Base-by-base conservation (phyloP, 441 rosid species). In the Manihot esculenta region DNA sequence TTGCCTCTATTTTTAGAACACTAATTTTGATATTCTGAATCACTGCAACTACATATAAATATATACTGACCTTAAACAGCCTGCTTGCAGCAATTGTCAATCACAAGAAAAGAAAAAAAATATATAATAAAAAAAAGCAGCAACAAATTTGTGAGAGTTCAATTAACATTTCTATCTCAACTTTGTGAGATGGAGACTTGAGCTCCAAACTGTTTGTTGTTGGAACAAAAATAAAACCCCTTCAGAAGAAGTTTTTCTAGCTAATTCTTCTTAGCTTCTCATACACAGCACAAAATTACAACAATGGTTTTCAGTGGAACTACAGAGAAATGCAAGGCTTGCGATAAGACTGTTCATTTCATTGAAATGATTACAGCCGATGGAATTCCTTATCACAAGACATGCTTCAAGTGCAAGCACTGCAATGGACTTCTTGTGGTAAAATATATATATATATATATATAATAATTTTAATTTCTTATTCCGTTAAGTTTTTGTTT, bases 401-500 rank as follows among this genome's bases (percentile, higher is more conserved):
- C 77, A 13, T 88, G 92, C 79, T 88, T 88, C 85, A 84, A 77
- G 74, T 84, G 90, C 87, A 84, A 72, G 42, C 87, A 86, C n/a
- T 86, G 92, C 87, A 81, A 84, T 74, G 90, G 92, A 23, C 77
- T 70, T 50, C 84, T 88, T 64, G 86, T 74, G 81, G 90, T 87
- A n/a, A 23, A 3, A 33, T 33, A 3, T 33, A 33, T 33, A 33
- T 33, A 33, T 33, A 7, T 7, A 33, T 33, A 33, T 33, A 33
- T 33, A 4, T 7, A 33, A 33, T 7, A n/a, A 4, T 10, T 51
- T 14, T 42, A 7, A 33, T 7, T n/a, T n/a, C n/a, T n/a, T n/a
- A n/a, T n/a, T n/a, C 4, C 3, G 4, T 30, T 4, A 1, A 1
- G 4, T 30, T 30, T 30, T 30, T 30, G 4, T 30, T 1, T 30